These are phyloP conservation scores for Limnomonas spitsbergensis DNA, from an alignment of 139 green algal genomes.

Conservation along the genomic window DNA sequence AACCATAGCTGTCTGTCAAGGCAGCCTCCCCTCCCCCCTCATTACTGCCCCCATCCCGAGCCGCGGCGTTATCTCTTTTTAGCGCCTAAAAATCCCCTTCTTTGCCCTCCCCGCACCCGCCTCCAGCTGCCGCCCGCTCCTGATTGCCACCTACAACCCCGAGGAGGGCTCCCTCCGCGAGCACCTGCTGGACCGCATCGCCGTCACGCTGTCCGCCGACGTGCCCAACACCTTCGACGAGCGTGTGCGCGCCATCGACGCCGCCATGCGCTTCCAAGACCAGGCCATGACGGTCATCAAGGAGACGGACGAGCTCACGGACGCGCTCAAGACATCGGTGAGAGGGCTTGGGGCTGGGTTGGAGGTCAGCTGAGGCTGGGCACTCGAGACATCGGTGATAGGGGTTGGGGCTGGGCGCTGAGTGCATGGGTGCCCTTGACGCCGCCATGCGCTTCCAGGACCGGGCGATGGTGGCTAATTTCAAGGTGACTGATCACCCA, in stretches of 20 bases:
- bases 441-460: constrained; percentile 70
- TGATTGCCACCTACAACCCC: constrained; percentile 98
- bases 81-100: too few species aligned
- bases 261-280: constrained; percentile 73
- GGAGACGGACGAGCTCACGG: constrained; percentile 82
- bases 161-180: constrained; percentile 92
- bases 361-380: too few species aligned
- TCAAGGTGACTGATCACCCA: constrained; percentile 71
- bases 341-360: constrained; percentile 5
- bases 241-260: constrained; percentile 78
- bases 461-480: constrained; percentile 26
- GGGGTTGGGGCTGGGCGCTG: too few species aligned
- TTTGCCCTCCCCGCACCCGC: background rate
- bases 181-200: constrained; percentile 97
- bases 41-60: too few species aligned
- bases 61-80: too few species aligned
- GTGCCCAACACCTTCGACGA: constrained; percentile 73
- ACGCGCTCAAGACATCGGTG: constrained; percentile 64
- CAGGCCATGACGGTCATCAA: constrained; percentile 40
- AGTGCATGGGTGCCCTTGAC: constrained; percentile 79
- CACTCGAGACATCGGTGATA: too few species aligned
- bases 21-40: too few species aligned
- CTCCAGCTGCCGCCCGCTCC: constrained; percentile 82
- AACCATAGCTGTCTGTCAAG: too few species aligned
- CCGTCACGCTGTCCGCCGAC: constrained; percentile 86